Evolutionary conservation across 345 rosid species (phyloP), one percentile per base, ranked within the genome.

Genomic region (Citrus maxima): DNA sequence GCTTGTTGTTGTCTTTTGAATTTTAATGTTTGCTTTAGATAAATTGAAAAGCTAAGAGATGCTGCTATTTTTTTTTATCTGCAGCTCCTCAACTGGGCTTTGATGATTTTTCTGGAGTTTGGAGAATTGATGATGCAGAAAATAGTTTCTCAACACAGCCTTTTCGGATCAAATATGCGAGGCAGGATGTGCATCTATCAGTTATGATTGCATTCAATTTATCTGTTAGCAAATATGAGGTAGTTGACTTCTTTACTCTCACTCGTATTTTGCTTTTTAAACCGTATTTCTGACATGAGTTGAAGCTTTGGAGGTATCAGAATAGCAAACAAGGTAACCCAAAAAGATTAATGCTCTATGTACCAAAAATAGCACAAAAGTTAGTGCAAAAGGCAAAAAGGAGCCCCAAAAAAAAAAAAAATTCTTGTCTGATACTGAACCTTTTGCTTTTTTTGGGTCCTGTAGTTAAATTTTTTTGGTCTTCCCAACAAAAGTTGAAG

Each of bases 121-220:
- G 89, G 89, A 84, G 58, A 70, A 84, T 86, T 74, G 82, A 86
- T 86, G 89, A 86, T 51, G 67, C 72, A 35, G 89, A 86, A 21
- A 86, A 84, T 74, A 86, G 86, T 69, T 86, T 86, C 65, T 78
- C 77, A 28, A 86, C 89, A 27, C 89, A 82, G 64, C 89, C 87
- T 37, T 86, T 86, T 62, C 79, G 81, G 69, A 84, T 86, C 49
- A 84, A 79, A 80, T 86, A 84, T 76, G 87, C 89, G 3, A 82
- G 89, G 82, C 89, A 86, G 79, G 87, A 86, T 82, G 77, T 86
- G 35, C 75, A 75, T 74, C 80, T 86, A 73, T 82, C 82, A 54
- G 73, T 84, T 78, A 78, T 86, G 89, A 55, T 84, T 70, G 83
- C 87, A 18, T 86, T 86, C 72, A 74, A 62, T 77, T 77, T 86